Base-by-base conservation (phyloP, 2,329 filamentous ascomycete genomes). In the Trichophyton schoenleinii region DNA sequence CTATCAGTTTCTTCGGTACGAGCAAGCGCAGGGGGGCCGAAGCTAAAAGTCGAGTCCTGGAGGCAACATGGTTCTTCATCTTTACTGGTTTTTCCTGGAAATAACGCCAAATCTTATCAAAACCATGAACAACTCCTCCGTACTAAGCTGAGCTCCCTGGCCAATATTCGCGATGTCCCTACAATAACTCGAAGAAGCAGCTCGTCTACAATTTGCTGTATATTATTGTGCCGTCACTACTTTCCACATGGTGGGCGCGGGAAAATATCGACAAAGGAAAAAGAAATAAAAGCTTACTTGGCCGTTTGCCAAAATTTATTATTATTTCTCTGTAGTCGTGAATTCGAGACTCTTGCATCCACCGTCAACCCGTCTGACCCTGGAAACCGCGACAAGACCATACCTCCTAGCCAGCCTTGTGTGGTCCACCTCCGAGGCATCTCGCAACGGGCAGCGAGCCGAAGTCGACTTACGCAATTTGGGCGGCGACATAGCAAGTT, bases 1-100 rank as follows among this genome's bases (percentile, higher is more conserved):
- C 52, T 55, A 55, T 55, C 52, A 55, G 13, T 22, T 55, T 55
- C 52, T 36, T 18, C 28, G 52, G 52, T 34, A 55, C 52, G 52
- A 55, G 31, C 52, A 55, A 20, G 31, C 52, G 28, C 52, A 55
- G 52, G 52, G 28, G 52, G 52, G 9, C 31, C 7, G 18, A 55
- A 55, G 52, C 28, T 55, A 55, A 55, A 55, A 36, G 1, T 25
- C 3, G 25, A 31, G 28, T 31, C 28, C 28, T 52, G 22, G 52
- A 55, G 52, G 52, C 52, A 55, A 55, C 31, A 55, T 36, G 22
- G 46, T 52, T 52, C 9, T n/a, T 28, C 8, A 6, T 31, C 46
- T 52, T 52, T 22, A 52, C 46, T 52, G 46, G 46, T 22, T 52
- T 52, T 7, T 28, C 28, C 11, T 15, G 8, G 52, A 34, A 55